Evolutionary conservation across 352 stramenopile genomes (phyloP).

Genomic region (Globisporangium radiosum): DNA sequence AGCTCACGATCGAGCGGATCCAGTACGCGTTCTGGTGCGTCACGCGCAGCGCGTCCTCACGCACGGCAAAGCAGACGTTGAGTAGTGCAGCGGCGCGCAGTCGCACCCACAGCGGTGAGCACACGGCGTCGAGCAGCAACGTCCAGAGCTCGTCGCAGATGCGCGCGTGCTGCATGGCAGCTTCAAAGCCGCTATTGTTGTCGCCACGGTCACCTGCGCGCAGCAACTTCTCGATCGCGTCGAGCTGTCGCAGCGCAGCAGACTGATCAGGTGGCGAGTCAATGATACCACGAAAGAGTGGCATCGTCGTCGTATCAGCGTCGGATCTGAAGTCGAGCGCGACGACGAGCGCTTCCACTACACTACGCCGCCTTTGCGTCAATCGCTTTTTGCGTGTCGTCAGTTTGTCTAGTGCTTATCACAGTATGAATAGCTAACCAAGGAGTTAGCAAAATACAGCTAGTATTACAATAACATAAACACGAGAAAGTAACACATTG

Average conservation of each 20-base stretch:
- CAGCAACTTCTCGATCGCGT: slow-evolving; percentile 37
- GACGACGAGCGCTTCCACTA: too few species aligned
- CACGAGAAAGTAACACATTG: too few species aligned
- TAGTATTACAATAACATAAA: too few species aligned
- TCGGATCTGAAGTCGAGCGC: too few species aligned
- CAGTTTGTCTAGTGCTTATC: too few species aligned
- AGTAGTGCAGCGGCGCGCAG: slow-evolving; percentile 56
- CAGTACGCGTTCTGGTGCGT: slow-evolving; percentile 25
- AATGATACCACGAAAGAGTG: slow-evolving; percentile 16
- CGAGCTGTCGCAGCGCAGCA: slow-evolving; percentile 39
- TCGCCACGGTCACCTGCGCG: slow-evolving; percentile 4
- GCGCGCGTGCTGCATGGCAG: slow-evolving; percentile 12
- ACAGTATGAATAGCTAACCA: too few species aligned
- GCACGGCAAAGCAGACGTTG: slow-evolving; percentile 33
- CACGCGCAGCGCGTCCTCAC: slow-evolving; percentile 17
- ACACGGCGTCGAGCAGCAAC: slow-evolving; percentile 63
- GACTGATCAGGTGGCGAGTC: slow-evolving; percentile 51
- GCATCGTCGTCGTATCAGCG: too few species aligned
- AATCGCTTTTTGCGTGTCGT: too few species aligned
- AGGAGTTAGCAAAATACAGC: too few species aligned
- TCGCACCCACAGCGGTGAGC: slow-evolving; percentile 54
- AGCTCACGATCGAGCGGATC: slow-evolving; percentile 65
- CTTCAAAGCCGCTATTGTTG: slow-evolving; percentile 9
- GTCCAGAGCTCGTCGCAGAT: slow-evolving; percentile 46
- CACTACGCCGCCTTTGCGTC: too few species aligned